Conservation (phyloP, 257 asterid genomes). For the Fraxinus anomala region DNA sequence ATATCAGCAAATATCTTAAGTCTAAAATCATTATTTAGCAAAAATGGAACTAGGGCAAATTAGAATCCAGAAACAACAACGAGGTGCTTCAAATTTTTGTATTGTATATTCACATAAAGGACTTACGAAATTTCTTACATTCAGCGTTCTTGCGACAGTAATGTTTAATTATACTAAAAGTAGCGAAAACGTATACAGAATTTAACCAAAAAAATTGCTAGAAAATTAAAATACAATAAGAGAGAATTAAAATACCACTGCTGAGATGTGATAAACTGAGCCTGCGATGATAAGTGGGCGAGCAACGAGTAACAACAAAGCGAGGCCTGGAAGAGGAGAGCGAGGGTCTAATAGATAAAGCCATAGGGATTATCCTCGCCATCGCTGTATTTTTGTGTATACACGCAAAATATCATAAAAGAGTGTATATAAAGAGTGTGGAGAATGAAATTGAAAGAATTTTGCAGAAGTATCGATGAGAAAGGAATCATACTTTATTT, state of each 20-base stretch:
- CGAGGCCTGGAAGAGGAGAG: constrained; percentile 63
- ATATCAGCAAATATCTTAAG: neutral
- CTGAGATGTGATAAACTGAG: constrained; percentile 45
- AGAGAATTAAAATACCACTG: constrained; percentile 40
- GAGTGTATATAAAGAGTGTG: neutral
- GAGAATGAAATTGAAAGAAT: neutral
- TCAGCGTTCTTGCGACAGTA: no score
- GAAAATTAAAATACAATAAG: neutral
- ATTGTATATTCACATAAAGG: neutral
- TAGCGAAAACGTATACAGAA: neutral
- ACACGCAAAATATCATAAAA: neutral
- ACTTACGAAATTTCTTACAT: neutral
- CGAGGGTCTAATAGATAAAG: constrained; percentile 76
- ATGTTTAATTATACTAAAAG: neutral
- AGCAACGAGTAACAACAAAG: constrained; percentile 39
- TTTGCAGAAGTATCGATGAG: neutral
- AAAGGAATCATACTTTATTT: neutral
- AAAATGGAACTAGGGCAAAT: no score
- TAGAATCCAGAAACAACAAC: neutral
- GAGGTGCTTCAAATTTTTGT: neutral
- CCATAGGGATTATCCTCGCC: constrained; percentile 87
- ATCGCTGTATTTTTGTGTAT: constrained; percentile 17
- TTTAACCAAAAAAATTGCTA: neutral
- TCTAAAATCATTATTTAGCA: no score
- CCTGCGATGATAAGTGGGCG: constrained; percentile 34